A percentile compares a stretch with the other conserved stretches of the same genome.
These are phyloP conservation scores for Leonotis leonurus DNA, from an alignment of 257 asterid genomes.

Conservation along the genomic window DNA sequence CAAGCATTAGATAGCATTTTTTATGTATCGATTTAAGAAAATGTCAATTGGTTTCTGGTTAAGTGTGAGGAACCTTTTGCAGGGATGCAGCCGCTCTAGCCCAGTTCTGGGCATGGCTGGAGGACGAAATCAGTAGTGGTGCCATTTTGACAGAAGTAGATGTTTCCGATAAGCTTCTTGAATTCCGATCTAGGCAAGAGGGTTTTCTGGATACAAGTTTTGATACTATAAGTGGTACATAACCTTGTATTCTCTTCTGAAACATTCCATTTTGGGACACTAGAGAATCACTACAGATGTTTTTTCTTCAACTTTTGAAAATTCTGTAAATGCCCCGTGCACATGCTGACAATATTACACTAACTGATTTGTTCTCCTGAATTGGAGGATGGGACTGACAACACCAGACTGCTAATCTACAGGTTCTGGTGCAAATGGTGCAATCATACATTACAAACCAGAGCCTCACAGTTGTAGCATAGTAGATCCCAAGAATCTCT, in stretches of 20 bases:
- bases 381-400: constrained; percentile 7
- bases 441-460: constrained; percentile 88
- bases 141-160: constrained; percentile 70
- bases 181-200: constrained; percentile 78
- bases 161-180: constrained; percentile 75
- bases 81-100: constrained; percentile 98
- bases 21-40: neutral
- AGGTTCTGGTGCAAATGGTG: constrained; percentile 99
- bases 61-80: constrained; percentile 17
- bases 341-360: neutral
- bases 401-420: constrained; percentile 14
- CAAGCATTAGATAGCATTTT: neutral
- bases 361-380: constrained; percentile 3
- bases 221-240: constrained; percentile 93
- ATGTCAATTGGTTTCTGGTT: neutral
- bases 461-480: constrained; percentile 65
- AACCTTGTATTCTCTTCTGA: constrained; percentile 12
- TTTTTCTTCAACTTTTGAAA: neutral
- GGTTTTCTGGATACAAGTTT: constrained; percentile 91
- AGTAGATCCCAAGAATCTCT: constrained; percentile 71
- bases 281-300: neutral
- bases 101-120: constrained; percentile 94
- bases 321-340: neutral
- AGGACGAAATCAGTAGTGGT: constrained; percentile 57
- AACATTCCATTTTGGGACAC: neutral